Evolutionary conservation across 257 asterid genomes (phyloP), one percentile per base, ranked within the genome.

Genomic region (Solanum pennellii): DNA sequence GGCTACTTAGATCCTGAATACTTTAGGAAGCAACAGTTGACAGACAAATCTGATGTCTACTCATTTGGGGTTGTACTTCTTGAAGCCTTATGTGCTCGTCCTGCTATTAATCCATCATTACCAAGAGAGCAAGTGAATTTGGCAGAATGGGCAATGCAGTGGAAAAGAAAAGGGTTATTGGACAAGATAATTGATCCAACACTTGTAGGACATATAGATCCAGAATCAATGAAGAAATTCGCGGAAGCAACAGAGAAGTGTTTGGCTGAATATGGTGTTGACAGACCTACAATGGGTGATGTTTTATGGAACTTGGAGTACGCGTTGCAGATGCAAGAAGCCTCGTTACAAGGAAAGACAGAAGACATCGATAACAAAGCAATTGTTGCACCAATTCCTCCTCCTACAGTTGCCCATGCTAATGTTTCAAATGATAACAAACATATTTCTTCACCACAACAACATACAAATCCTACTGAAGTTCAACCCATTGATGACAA

Each of bases 401-500:
- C 69, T 82, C 0, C 85, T 82, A 82, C 62, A 47, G 3, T 29
- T 20, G 20, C 44, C 69, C 29, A 21, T 31, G 45, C 45, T 49
- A 59, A 59, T 59, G 25, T 8, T 11, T 7, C 66, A 59, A 44
- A 85, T 6, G 90, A 88, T 11, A 80, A 52, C 20, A 62, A 13
- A 82, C 87, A 90, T 21, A 11, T 59, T 37, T 20, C 87, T 39
- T 33, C 83, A 25, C 77, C 88, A 5, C 87, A 41, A 71, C 92
- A 62, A 41, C 87, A 42, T 8, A 25, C 16, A 25, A 86, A 25
- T 37, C 85, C 90, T 11, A 83, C 86, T 29, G 87, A 89, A 47
- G 89, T 75, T 75, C 87, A 86, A 35, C 91, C 45, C 20, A 60
- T 90, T 31, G 93, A 89, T 82, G 96, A 94, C n/a, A 94, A 92